Evolutionary conservation across 1,139 yeast species (phyloP).

Genomic region (Geotrichum histeridarum): DNA sequence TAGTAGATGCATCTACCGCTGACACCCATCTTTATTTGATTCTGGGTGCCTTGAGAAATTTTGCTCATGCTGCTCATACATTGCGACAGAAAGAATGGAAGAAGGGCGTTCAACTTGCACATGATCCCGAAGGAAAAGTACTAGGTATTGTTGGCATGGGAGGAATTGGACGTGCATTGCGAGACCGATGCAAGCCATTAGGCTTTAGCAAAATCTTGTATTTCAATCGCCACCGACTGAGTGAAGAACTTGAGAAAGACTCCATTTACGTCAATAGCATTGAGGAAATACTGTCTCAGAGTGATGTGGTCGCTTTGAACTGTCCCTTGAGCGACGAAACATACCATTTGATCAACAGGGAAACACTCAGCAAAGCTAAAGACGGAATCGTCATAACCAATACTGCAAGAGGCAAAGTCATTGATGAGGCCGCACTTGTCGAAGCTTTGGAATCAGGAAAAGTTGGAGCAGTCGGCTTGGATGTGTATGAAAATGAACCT

Average conservation of each 20-base stretch:
- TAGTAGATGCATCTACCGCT: constrained; percentile 74
- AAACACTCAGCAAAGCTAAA: constrained; percentile 54
- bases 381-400: constrained; percentile 63
- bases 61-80: constrained; percentile 39
- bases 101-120: constrained; percentile 34
- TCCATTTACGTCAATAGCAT: constrained; percentile 48
- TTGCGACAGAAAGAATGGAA: constrained; percentile 41
- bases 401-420: constrained; percentile 61
- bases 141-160: constrained; percentile 79
- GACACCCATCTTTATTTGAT: constrained; percentile 60
- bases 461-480: constrained; percentile 71
- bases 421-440: constrained; percentile 69
- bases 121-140: constrained; percentile 58
- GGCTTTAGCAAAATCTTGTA: constrained; percentile 59
- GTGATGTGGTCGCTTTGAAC: constrained; percentile 59
- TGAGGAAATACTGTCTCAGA: constrained; percentile 51
- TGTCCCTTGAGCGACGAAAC: constrained; percentile 55
- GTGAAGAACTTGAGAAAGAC: constrained; percentile 49
- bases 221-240: constrained; percentile 55
- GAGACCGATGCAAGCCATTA: constrained; percentile 59
- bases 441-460: constrained; percentile 64
- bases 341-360: constrained; percentile 52
- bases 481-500: constrained; percentile 83
- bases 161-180: constrained; percentile 70
- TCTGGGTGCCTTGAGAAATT: constrained; percentile 58